phyloP scores from a whole-genome alignment of 345 rosid genomes.

The Fremontodendron californicum region DNA sequence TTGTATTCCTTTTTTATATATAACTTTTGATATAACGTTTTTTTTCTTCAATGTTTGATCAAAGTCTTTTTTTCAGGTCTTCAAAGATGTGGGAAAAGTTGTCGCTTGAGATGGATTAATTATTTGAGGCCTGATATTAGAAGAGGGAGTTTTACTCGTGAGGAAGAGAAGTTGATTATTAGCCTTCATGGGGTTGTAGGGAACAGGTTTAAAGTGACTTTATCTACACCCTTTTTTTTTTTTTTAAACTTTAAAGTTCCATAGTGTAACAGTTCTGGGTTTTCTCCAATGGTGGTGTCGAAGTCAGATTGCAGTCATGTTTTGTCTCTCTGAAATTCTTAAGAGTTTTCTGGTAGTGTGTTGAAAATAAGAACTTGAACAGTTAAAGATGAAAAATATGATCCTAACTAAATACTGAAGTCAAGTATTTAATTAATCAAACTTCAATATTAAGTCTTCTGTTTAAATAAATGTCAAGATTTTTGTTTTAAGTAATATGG shows the following conservation, averaged over 20 bases:
- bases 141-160: conserved; percentile 93
- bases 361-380: conserved; percentile 1
- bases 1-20: neutral
- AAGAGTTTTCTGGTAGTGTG: neutral
- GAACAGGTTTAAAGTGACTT: conserved; percentile 58
- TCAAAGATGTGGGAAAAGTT: conserved; percentile 98
- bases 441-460: conserved; percentile 23
- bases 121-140: conserved; percentile 97
- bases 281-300: neutral
- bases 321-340: neutral
- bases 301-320: neutral
- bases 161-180: conserved; percentile 96
- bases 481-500: neutral
- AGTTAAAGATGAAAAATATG: neutral
- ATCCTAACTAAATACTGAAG: neutral
- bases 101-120: conserved; percentile 95
- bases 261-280: neutral
- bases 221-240: too few species aligned
- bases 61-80: conserved; percentile 46
- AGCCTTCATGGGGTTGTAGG: conserved; percentile 98
- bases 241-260: neutral
- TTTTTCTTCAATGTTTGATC: neutral
- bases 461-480: neutral
- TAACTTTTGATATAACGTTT: neutral
- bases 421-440: conserved; percentile 2